Percentiles rank a stretch among this genome's conserved stretches.
Conservation (phyloP, 345 rosid genomes). For the Syzygium aromaticum region DNA sequence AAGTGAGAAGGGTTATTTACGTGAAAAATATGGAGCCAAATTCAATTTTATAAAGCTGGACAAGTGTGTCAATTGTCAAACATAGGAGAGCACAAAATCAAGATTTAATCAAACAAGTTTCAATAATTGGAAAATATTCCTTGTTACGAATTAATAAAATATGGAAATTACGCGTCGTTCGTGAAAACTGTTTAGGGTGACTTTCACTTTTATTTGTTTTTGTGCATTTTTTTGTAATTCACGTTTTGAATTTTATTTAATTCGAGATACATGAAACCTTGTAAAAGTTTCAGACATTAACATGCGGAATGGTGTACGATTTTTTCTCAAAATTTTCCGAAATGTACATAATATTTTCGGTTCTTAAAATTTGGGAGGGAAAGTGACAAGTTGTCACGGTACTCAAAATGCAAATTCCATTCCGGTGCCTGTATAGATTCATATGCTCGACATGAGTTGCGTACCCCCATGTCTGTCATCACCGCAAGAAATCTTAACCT, state of each 20-base stretch:
- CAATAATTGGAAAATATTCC: background rate
- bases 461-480: too few species aligned
- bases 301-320: background rate
- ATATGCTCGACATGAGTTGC: too few species aligned
- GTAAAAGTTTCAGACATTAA: background rate
- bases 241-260: background rate
- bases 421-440: too few species aligned
- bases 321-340: background rate
- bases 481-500: too few species aligned
- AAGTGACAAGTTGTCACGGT: background rate
- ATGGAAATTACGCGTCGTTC: accelerated
- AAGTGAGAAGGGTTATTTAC: background rate
- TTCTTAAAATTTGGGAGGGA: background rate
- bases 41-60: background rate
- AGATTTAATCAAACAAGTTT: background rate
- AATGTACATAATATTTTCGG: background rate
- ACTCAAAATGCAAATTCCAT: too few species aligned
- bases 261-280: background rate
- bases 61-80: background rate
- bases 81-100: background rate
- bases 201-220: background rate
- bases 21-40: background rate
- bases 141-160: background rate
- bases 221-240: background rate
- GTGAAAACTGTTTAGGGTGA: background rate